phyloP scores from a whole-genome alignment of 2,329 filamentous ascomycete species.

The Colletotrichum orbiculare region DNA sequence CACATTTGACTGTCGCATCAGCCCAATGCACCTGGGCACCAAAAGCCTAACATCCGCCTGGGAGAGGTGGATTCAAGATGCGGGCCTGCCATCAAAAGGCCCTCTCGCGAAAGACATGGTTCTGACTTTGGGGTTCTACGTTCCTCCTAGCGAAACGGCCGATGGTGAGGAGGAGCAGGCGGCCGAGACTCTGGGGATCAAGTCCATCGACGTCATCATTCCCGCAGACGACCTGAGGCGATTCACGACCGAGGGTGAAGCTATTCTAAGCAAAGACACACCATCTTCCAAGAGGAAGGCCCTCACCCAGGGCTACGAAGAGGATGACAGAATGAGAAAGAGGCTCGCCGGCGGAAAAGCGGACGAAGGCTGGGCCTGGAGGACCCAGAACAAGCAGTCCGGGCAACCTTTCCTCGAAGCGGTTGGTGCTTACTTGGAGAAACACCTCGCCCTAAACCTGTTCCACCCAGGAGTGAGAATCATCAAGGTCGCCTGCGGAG shows the following conservation, averaged over 20 bases:
- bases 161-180: slow-evolving; percentile 33
- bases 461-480: slow-evolving; percentile 66
- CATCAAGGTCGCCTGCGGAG: slow-evolving; percentile 64
- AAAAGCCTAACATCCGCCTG: slow-evolving; percentile 60
- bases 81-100: slow-evolving; percentile 48
- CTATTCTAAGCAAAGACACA: slow-evolving; percentile 30
- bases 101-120: slow-evolving; percentile 58
- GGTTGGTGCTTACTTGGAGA: slow-evolving; percentile 59
- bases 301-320: slow-evolving; percentile 42
- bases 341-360: slow-evolving; percentile 57
- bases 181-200: slow-evolving; percentile 47
- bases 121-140: slow-evolving; percentile 62
- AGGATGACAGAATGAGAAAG: slow-evolving; percentile 52
- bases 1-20: slow-evolving; percentile 68
- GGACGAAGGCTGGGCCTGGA: slow-evolving; percentile 67
- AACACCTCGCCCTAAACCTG: slow-evolving; percentile 65
- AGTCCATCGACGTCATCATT: slow-evolving; percentile 63
- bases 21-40: slow-evolving; percentile 60
- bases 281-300: slow-evolving; percentile 31
- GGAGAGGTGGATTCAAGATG: slow-evolving; percentile 62
- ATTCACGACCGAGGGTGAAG: slow-evolving; percentile 56
- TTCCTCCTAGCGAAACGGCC: slow-evolving; percentile 44
- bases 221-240: slow-evolving; percentile 58
- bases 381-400: slow-evolving; percentile 39
- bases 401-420: slow-evolving; percentile 62